These are phyloP conservation scores for Suillus placidus DNA, from an alignment of 768 basidiomycete genomes.

Conservation along the genomic window DNA sequence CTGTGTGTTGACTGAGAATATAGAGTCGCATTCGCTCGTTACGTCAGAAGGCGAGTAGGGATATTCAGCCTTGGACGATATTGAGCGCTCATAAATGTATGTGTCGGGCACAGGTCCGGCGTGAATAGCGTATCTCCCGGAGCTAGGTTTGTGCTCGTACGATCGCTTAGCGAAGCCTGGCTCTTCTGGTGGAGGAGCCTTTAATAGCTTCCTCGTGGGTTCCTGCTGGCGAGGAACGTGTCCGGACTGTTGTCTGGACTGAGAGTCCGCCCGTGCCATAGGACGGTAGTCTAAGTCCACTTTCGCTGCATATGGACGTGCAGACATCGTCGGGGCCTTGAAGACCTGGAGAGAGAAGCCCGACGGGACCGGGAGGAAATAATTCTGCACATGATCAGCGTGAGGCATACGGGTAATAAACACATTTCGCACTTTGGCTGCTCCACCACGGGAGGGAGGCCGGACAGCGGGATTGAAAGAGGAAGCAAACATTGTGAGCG, in stretches of 20 bases:
- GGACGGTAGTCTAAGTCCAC: constrained; percentile 52
- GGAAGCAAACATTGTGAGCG: constrained; percentile 27
- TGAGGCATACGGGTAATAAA: constrained; percentile 14
- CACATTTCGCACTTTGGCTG: constrained; percentile 18
- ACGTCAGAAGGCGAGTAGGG: constrained; percentile 41
- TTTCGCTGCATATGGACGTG: constrained; percentile 39
- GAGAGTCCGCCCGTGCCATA: constrained; percentile 32
- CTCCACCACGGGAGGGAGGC: constrained; percentile 35
- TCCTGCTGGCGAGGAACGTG: constrained; percentile 31
- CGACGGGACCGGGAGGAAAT: constrained; percentile 45
- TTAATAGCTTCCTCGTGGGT: constrained; percentile 37
- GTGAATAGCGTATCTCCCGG: constrained; percentile 49
- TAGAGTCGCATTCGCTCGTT: constrained; percentile 36
- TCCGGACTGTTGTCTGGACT: constrained; percentile 26
- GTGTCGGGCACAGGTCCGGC: constrained; percentile 49
- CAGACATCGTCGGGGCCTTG: constrained; percentile 46
- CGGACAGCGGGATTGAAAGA: constrained; percentile 38
- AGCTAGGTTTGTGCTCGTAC: constrained; percentile 27
- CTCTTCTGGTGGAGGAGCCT: constrained; percentile 30
- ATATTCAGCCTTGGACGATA: constrained; percentile 58
- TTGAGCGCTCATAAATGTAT: constrained; percentile 58
- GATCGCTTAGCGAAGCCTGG: constrained; percentile 23
- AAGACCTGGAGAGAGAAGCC: constrained; percentile 56
- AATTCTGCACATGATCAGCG: constrained; percentile 28
- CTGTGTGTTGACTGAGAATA: constrained; percentile 30